A percentile compares a stretch with the other conserved stretches of the same genome.
These are phyloP conservation scores for Aspergillus asperescens DNA, from an alignment of 495 filamentous ascomycete species.

Conservation along the genomic window DNA sequence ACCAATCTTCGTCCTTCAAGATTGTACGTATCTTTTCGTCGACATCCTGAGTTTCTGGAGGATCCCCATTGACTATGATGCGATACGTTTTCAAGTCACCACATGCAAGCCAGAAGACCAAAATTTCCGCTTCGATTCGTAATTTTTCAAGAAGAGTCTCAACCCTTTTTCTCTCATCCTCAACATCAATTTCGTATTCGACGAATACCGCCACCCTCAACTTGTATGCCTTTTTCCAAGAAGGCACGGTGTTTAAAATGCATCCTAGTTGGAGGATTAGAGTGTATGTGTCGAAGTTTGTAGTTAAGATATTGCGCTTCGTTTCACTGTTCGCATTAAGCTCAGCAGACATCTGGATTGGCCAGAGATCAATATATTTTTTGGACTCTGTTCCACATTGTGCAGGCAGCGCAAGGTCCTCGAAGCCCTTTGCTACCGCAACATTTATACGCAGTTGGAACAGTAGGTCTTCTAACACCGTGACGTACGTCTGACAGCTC, in stretches of 20 bases:
- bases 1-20: slow-evolving; percentile 72
- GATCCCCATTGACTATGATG: slow-evolving; percentile 67
- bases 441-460: slow-evolving; percentile 79
- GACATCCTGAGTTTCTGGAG: slow-evolving; percentile 37
- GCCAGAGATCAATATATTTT: slow-evolving; percentile 85
- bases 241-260: slow-evolving; percentile 75
- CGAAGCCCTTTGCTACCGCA: slow-evolving; percentile 78
- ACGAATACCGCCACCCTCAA: slow-evolving; percentile 80
- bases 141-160: slow-evolving; percentile 72
- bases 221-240: slow-evolving; percentile 72
- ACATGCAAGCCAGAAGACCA: slow-evolving; percentile 77
- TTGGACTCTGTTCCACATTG: slow-evolving; percentile 54
- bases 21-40: slow-evolving; percentile 51
- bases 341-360: slow-evolving; percentile 79
- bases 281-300: slow-evolving; percentile 90
- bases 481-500: slow-evolving; percentile 65
- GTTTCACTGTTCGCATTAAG: slow-evolving; percentile 57
- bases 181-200: slow-evolving; percentile 80
- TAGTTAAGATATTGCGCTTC: slow-evolving; percentile 68
- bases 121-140: slow-evolving; percentile 70
- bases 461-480: slow-evolving; percentile 76
- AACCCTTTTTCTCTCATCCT: slow-evolving; percentile 70
- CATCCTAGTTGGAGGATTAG: slow-evolving; percentile 81
- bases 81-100: slow-evolving; percentile 70
- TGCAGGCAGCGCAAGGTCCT: slow-evolving; percentile 64